phyloP scores from a whole-genome alignment of 2,329 filamentous ascomycete genomes.

The Trichoderma semiorbis region DNA sequence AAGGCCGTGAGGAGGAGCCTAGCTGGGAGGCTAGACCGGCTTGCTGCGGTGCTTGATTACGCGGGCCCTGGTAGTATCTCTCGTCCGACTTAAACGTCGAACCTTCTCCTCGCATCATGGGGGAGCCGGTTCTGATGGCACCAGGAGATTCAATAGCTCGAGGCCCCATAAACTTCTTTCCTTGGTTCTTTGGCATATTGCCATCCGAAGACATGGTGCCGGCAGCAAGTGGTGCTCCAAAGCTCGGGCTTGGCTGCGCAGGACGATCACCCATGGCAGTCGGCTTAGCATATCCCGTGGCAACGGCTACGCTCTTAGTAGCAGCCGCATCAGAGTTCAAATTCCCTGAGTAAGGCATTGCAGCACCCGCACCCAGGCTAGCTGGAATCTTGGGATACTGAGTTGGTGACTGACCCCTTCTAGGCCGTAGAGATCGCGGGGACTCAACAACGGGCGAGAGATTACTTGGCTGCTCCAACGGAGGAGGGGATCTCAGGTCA shows the following conservation, averaged over 20 bases:
- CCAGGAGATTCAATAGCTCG: constrained; percentile 19
- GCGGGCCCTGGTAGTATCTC: constrained; percentile 10
- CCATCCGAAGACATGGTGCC: constrained; percentile 16
- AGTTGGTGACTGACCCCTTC: constrained; percentile 31
- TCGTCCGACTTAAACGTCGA: constrained; percentile 32
- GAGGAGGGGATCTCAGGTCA: constrained; percentile 11
- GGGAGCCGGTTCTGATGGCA: constrained; percentile 28
- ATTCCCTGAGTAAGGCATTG: neutral
- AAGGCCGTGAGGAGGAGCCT: neutral
- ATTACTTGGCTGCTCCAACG: constrained; percentile 27
- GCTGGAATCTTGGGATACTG: constrained; percentile 31
- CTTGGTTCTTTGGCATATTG: neutral
- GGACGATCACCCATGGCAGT: neutral
- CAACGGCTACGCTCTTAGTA: neutral
- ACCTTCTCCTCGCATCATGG: constrained; percentile 38
- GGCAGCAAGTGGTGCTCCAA: constrained; percentile 29
- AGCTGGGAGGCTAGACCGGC: neutral
- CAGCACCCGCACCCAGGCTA: constrained; percentile 5
- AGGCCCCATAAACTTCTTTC: constrained; percentile 1
- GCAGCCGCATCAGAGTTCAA: neutral
- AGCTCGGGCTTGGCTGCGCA: constrained; percentile 26
- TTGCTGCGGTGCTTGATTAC: neutral
- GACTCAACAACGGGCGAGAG: constrained; percentile 51
- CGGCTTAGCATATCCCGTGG: neutral
- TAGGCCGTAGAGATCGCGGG: constrained; percentile 38